Evolutionary conservation across 192 early-diverging fungal species (phyloP).

Genomic region (Obelidium mucronatum): DNA sequence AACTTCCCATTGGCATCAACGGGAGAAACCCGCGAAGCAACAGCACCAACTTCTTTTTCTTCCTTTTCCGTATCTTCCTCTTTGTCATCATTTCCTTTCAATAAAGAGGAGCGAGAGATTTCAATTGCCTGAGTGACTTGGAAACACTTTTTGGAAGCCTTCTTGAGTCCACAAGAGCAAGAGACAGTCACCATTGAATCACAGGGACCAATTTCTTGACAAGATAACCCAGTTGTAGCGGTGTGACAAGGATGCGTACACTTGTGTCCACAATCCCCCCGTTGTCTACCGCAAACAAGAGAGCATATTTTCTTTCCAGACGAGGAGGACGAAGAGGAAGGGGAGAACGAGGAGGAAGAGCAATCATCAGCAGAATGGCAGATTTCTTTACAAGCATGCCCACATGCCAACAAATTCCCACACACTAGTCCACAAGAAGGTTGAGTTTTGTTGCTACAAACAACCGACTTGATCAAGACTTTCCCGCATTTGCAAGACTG

Average conservation of each 20-base stretch:
- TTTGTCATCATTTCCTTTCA: neutral
- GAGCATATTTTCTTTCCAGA: no score
- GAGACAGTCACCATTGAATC: neutral
- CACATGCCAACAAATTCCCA: neutral
- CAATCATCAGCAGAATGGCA: constrained; percentile 7
- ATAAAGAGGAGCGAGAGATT: neutral
- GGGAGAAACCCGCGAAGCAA: neutral
- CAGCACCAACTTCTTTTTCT: no score
- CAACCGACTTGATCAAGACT: neutral
- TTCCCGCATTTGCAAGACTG: constrained; percentile 21
- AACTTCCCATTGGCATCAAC: constrained; percentile 21
- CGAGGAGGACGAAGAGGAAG: no score
- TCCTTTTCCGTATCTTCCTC: neutral
- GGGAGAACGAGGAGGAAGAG: no score
- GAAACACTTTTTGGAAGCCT: neutral
- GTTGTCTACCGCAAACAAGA: no score
- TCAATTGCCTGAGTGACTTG: constrained; percentile 6
- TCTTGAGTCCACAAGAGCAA: neutral
- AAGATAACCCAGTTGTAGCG: no score
- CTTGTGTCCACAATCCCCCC: constrained; percentile 1
- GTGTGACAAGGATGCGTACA: constrained; percentile 15
- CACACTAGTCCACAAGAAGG: constrained; percentile 17
- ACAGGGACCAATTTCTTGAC: no score
- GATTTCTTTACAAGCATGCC: constrained; percentile 2
- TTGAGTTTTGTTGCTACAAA: neutral